Conservation (phyloP, 73 alveolate genomes). For the Symbiodinium natans region DNA sequence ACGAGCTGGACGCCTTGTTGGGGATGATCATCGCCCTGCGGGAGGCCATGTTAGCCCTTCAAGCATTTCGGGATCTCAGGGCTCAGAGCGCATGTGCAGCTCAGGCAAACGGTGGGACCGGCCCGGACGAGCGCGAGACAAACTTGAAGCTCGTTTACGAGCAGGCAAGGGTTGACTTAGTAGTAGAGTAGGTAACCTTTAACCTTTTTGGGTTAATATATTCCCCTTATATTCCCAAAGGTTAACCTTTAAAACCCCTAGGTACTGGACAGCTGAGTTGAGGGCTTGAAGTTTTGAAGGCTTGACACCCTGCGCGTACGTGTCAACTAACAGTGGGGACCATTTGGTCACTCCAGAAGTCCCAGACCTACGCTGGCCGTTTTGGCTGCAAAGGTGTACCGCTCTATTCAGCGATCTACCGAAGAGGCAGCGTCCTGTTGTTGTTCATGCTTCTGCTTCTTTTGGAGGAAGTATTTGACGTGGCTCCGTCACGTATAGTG, state of each 20-base stretch:
- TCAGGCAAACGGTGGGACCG: constrained; percentile 54
- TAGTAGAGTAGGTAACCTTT: too few species aligned
- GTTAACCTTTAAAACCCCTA: too few species aligned
- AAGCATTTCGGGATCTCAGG: neutral
- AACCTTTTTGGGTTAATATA: too few species aligned
- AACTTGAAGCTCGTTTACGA: constrained; percentile 88
- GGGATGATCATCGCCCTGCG: constrained; percentile 67
- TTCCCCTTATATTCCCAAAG: too few species aligned
- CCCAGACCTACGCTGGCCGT: too few species aligned
- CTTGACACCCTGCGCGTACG: too few species aligned
- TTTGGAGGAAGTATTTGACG: neutral
- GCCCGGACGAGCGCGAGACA: constrained; percentile 92
- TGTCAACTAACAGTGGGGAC: too few species aligned
- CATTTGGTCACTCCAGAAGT: too few species aligned
- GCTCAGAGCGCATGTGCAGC: neutral
- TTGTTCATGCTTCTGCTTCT: neutral
- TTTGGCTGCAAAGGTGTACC: constrained; percentile 32
- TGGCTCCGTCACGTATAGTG: too few species aligned
- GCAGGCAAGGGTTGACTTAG: constrained; percentile 14
- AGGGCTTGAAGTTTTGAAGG: too few species aligned
- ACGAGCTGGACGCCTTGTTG: constrained; percentile 61
- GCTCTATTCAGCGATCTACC: constrained; percentile 83
- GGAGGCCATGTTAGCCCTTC: neutral
- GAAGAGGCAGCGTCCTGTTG: constrained; percentile 16
- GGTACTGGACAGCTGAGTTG: too few species aligned